These are phyloP conservation scores for Phytophthora pseudosyringae DNA, from an alignment of 352 stramenopile genomes.

Conservation along the genomic window DNA sequence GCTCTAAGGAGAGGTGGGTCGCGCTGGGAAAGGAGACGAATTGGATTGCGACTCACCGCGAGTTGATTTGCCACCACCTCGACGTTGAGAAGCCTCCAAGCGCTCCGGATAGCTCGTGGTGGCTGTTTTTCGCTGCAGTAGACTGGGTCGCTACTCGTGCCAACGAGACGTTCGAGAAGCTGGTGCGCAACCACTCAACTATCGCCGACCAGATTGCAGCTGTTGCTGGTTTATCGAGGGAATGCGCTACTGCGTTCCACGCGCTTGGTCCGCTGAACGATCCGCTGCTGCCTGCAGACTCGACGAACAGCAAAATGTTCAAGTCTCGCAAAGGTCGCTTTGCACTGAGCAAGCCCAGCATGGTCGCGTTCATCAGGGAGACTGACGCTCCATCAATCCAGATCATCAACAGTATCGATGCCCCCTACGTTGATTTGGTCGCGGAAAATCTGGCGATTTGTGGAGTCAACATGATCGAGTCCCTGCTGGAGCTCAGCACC, in stretches of 20 bases:
- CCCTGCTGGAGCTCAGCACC: constrained; percentile 43
- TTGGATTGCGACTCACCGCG: constrained; percentile 64
- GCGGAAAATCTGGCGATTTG: constrained; percentile 43
- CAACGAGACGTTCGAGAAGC: constrained; percentile 42
- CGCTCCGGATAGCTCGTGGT: constrained; percentile 56
- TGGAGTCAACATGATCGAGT: constrained; percentile 50
- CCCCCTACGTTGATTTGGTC: constrained; percentile 41
- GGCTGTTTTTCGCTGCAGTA: constrained; percentile 60
- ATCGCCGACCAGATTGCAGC: constrained; percentile 29
- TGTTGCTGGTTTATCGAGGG: constrained; percentile 35
- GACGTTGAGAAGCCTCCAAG: constrained; percentile 32
- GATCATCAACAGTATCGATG: constrained; percentile 42
- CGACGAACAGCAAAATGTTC: constrained; percentile 24
- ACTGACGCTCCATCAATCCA: constrained; percentile 23
- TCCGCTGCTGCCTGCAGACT: constrained; percentile 17
- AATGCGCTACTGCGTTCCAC: constrained; percentile 47
- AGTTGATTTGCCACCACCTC: constrained; percentile 55
- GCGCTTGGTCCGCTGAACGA: constrained; percentile 30
- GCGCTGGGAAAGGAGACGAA: constrained; percentile 44
- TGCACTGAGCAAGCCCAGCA: constrained; percentile 35
- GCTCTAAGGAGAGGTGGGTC: constrained; percentile 35
- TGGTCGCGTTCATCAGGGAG: constrained; percentile 54
- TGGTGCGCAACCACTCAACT: constrained; percentile 39
- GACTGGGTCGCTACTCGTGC: constrained; percentile 52
- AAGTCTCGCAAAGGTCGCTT: constrained; percentile 41